phyloP scores from a whole-genome alignment of 495 filamentous ascomycete species.

The Hyaloscypha finlandica region DNA sequence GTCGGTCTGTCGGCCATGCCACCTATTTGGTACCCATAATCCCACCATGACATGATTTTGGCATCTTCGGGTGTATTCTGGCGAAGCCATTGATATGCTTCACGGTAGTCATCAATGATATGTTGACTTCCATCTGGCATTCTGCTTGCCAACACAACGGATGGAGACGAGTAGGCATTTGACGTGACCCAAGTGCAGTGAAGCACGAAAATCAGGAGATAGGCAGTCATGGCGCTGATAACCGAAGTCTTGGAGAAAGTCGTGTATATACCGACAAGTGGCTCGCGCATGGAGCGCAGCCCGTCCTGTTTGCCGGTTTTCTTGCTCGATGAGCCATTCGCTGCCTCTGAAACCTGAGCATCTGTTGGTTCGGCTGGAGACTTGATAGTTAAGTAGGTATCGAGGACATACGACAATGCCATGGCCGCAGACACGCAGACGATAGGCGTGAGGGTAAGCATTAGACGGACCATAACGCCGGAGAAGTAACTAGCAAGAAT shows the following conservation, averaged over 20 bases:
- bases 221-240: conserved; percentile 68
- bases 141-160: conserved; percentile 90
- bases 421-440: conserved; percentile 95
- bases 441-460: conserved; percentile 95
- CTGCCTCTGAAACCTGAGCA: conserved; percentile 41
- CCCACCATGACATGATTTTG: conserved; percentile 99
- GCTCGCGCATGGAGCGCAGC: conserved; percentile 70
- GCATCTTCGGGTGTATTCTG: conserved; percentile 94
- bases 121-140: conserved; percentile 94
- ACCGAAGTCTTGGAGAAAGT: conserved; percentile 75
- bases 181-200: conserved; percentile 99
- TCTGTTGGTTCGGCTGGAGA: conserved; percentile 55
- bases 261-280: conserved; percentile 82
- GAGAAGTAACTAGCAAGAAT: conserved; percentile 97
- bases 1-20: conserved; percentile 99
- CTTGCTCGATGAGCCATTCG: conserved; percentile 34
- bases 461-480: conserved; percentile 98
- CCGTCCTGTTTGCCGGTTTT: conserved; percentile 52
- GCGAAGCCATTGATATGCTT: conserved; percentile 99
- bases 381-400: conserved; percentile 73
- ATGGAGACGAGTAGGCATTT: conserved; percentile 97
- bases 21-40: conserved; percentile 99
- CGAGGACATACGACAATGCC: conserved; percentile 83
- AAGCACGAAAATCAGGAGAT: conserved; percentile 89
- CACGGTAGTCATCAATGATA: conserved; percentile 99